Evolutionary conservation across 768 basidiomycete species (phyloP).

Genomic region (Cubamyces lactineus): DNA sequence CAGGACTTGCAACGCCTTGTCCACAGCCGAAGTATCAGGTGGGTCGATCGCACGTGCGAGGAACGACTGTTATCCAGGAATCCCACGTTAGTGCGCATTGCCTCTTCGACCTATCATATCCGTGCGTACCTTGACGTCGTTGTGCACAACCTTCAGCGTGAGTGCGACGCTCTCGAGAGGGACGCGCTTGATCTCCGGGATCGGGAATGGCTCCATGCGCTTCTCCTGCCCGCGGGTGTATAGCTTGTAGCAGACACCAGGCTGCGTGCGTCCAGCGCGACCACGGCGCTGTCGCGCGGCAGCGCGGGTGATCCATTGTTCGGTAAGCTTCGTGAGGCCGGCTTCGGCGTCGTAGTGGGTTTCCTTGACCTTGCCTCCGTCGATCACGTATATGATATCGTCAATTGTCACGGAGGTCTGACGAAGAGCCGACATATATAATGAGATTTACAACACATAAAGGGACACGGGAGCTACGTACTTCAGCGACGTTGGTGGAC

Average conservation of each 20-base stretch:
- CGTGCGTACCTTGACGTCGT: slow-evolving; percentile 64
- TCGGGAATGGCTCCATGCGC: slow-evolving; percentile 69
- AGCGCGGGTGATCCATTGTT: slow-evolving; percentile 78
- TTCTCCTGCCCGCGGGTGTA: slow-evolving; percentile 76
- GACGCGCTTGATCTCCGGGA: slow-evolving; percentile 87
- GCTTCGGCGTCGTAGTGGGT: slow-evolving; percentile 70
- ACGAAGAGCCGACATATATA: no score
- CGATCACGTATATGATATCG: slow-evolving; percentile 84
- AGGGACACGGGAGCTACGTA: slow-evolving; percentile 32
- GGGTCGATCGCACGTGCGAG: slow-evolving; percentile 81
- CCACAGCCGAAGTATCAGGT: slow-evolving; percentile 73
- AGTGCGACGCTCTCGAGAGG: slow-evolving; percentile 84
- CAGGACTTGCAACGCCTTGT: slow-evolving; percentile 73
- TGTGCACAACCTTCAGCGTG: slow-evolving; percentile 78
- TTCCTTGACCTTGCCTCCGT: slow-evolving; percentile 86
- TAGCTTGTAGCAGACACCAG: slow-evolving; percentile 86
- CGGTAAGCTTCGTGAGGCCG: slow-evolving; percentile 75
- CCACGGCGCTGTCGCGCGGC: slow-evolving; percentile 85
- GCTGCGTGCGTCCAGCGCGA: slow-evolving; percentile 84
- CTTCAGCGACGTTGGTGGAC: slow-evolving; percentile 92
- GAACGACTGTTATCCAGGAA: slow-evolving; percentile 48
- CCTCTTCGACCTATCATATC: no score
- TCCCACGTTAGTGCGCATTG: background rate
- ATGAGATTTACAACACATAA: no score
- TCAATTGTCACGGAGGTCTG: slow-evolving; percentile 92